Percentiles rank a stretch among this genome's conserved stretches.
These are phyloP conservation scores for Boletus pseudo-olivaceus DNA, from an alignment of 768 basidiomycete genomes.

Conservation along the genomic window DNA sequence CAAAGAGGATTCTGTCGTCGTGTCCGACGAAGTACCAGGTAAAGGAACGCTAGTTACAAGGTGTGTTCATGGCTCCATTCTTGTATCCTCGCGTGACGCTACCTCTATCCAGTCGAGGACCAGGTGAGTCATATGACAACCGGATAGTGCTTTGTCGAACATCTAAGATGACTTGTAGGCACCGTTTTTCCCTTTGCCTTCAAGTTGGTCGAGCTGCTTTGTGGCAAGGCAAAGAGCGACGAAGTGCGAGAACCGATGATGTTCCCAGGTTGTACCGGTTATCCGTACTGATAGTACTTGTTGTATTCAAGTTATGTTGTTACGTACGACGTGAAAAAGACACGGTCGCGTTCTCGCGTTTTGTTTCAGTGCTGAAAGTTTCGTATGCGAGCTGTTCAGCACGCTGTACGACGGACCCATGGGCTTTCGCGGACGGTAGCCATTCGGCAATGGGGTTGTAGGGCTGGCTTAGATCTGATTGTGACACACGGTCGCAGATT, in stretches of 20 bases:
- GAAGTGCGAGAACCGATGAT: constrained; percentile 68
- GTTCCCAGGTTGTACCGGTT: constrained; percentile 57
- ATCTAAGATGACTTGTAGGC: constrained; percentile 40
- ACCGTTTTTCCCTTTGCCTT: constrained; percentile 77
- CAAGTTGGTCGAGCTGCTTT: constrained; percentile 68
- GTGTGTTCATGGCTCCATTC: constrained; percentile 31
- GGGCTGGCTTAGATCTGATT: constrained; percentile 20
- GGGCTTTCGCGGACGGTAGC: constrained; percentile 16
- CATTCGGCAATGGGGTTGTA: constrained; percentile 6
- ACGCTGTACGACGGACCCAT: constrained; percentile 26
- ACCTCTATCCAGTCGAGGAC: constrained; percentile 55
- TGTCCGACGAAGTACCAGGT: constrained; percentile 39
- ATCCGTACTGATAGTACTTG: constrained; percentile 21
- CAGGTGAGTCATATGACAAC: constrained; percentile 42
- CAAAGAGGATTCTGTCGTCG: constrained; percentile 67
- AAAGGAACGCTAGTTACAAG: constrained; percentile 70
- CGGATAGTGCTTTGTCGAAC: not conserved
- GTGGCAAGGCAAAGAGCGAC: constrained; percentile 57
- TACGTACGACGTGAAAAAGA: constrained; percentile 18
- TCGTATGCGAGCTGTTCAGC: constrained; percentile 28
- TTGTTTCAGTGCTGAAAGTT: constrained; percentile 11
- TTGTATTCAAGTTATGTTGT: not conserved
- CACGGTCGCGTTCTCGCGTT: constrained; percentile 10
- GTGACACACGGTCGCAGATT: constrained; percentile 3
- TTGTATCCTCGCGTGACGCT: constrained; percentile 1